A percentile compares a stretch with the other conserved stretches of the same genome.
Conservation (phyloP, 805 yeast species). For the Kodamaea kakaduensis region DNA sequence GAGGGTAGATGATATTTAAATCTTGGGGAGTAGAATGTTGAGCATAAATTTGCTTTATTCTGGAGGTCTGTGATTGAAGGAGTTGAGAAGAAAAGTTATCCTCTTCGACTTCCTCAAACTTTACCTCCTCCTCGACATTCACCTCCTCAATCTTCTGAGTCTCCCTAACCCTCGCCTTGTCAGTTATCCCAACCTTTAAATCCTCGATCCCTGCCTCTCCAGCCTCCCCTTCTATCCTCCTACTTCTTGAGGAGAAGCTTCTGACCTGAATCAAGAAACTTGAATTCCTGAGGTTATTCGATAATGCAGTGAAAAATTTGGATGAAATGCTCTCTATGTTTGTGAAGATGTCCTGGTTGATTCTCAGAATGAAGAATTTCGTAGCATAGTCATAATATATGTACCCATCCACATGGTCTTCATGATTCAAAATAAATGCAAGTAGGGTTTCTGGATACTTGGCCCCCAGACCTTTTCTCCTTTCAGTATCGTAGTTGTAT, state of each 20-base stretch:
- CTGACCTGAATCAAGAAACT: slow-evolving; percentile 9
- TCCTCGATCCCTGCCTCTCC: slow-evolving; percentile 3
- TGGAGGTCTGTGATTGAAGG: slow-evolving; percentile 17
- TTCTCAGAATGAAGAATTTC: slow-evolving; percentile 27
- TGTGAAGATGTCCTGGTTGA: slow-evolving; percentile 27
- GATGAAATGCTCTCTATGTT: slow-evolving; percentile 23
- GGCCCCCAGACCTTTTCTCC: slow-evolving; percentile 8
- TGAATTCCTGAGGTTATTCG: slow-evolving; percentile 9
- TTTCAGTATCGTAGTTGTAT: slow-evolving; percentile 32
- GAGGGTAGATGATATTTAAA: slow-evolving; percentile 32
- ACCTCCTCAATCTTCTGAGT: slow-evolving; percentile 3
- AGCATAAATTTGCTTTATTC: slow-evolving; percentile 18
- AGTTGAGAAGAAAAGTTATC: too few species aligned
- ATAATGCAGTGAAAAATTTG: slow-evolving; percentile 19
- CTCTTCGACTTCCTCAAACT: too few species aligned
- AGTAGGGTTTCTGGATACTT: slow-evolving; percentile 11
- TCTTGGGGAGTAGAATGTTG: slow-evolving; percentile 18
- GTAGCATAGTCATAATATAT: slow-evolving; percentile 11
- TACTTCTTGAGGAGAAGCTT: slow-evolving; percentile 8
- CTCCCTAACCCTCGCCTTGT: too few species aligned
- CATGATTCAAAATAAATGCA: slow-evolving; percentile 10
- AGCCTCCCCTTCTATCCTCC: slow-evolving; percentile 5
- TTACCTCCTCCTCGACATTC: neutral
- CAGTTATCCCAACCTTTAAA: neutral
- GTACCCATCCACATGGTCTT: slow-evolving; percentile 1